phyloP scores from a whole-genome alignment of 1,284 basidiomycete species.

The Heliocybe sulcata region DNA sequence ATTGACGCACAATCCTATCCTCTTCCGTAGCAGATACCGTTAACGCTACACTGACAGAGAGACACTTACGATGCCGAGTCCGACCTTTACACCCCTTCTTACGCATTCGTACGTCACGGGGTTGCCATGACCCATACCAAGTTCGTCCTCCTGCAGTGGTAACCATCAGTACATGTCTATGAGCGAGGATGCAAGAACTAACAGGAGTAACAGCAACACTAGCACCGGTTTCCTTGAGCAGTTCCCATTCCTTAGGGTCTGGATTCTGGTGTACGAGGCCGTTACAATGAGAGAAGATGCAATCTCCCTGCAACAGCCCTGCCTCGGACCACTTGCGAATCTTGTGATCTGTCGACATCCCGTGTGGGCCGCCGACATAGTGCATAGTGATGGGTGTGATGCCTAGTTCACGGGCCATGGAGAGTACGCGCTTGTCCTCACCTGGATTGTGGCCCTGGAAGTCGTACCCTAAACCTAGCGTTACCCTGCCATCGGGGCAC shows the following conservation, averaged over 20 bases:
- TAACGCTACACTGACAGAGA: not conserved
- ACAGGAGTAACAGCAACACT: constrained; percentile 23
- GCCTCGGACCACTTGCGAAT: constrained; percentile 14
- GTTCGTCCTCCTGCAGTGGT: constrained; percentile 18
- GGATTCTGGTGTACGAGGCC: constrained; percentile 17
- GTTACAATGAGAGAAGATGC: constrained; percentile 27
- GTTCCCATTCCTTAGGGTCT: constrained; percentile 24
- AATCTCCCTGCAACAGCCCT: constrained; percentile 21
- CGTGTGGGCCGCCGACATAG: constrained; percentile 7
- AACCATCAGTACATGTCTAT: not conserved
- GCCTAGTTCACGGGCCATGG: not conserved
- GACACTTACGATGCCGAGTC: constrained; percentile 20
- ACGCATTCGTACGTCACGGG: constrained; percentile 23
- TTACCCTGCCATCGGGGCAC: constrained; percentile 23
- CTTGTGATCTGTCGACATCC: not conserved
- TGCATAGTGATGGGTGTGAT: constrained; percentile 8
- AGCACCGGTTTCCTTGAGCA: constrained; percentile 19
- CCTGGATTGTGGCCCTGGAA: constrained; percentile 4
- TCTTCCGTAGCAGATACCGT: not conserved
- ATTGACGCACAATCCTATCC: constrained; percentile 19
- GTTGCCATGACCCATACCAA: constrained; percentile 27
- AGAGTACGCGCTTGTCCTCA: constrained; percentile 4
- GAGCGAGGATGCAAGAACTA: not conserved
- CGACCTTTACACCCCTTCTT: constrained; percentile 23
- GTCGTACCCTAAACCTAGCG: constrained; percentile 22